Evolutionary conservation across 2,329 filamentous ascomycete genomes (phyloP), one percentile per base, ranked within the genome.

Genomic region (Beauveria bassiana): DNA sequence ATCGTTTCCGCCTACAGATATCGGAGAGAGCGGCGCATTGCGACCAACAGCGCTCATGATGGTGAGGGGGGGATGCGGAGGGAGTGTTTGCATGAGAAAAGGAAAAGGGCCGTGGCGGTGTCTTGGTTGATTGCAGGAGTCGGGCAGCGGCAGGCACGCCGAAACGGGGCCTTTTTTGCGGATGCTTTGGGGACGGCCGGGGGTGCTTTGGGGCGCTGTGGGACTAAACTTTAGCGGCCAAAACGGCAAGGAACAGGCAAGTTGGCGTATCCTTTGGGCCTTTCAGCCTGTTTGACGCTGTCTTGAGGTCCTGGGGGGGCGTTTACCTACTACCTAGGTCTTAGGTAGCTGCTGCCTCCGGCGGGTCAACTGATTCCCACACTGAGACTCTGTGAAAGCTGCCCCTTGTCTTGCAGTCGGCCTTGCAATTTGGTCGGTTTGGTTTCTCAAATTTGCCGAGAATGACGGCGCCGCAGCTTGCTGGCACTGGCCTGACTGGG

Each of bases 1-100:
- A 73, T 95, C 91, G 79, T 86, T 92, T 73, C 88, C 90, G 74
- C 88, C 87, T 81, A 90, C 78, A 77, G 90, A 95, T 74, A 91
- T 83, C 71, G 91, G 90, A 72, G 91, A 93, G 74, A 93, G 81
- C 72, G 88, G 87, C 77, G 85, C 87, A 83, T 89, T 86, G 77
- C 84, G 84, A 73, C 80, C 83, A 65, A 67, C 67, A 70, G 70
- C 70, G 72, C 71, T 90, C 87, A 90, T 90, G 78, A 74, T 83
- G 67, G 65, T 67, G 68, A 62, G 62, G 63, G 59, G 62, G n/a
- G 26, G 24, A 56, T 58, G 60, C 63, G 61, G 61, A 61, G 73
- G 72, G 67, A 70, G 68, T 62, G 66, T 63, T 64, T 63, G 43
- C 22, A 46, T 28, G 57, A 60, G 42, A 24, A 46, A 47, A 28